Evolutionary conservation across 805 yeast genomes (phyloP), one percentile per base, ranked within the genome.

Genomic region (Candida ulmi): DNA sequence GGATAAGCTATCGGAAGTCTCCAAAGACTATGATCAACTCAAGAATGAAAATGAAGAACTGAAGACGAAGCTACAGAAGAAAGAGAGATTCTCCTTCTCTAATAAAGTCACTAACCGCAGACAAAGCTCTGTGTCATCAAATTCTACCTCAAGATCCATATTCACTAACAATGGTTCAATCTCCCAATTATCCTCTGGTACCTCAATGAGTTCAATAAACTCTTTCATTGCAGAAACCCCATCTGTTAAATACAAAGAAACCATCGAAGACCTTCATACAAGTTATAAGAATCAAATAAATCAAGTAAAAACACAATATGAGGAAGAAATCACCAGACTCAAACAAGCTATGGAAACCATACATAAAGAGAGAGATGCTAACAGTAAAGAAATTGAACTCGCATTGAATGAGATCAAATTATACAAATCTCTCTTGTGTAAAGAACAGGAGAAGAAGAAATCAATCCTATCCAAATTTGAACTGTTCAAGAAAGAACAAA

Each of bases 1-100:
- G 28, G 60, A 55, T 33, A 40, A 41, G 33, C 39, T 54, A 17
- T 46, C 46, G 4, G 59, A 53, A n/a, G 41, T 43, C 3, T 30
- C 39, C 6, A 51, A 43, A 32, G 52, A 47, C 29, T 51, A 54
- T 26, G 48, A 47, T 3, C 17, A 23, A 1, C 24, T 55, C 29
- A 50, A 35, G 27, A 38, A 33, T 13, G 51, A 54, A 31, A 52
- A 51, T 17, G 37, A 45, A 8, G 36, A 39, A 8, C 30, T 50
- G 23, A 44, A 37, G 38, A 33, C 30, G 4, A 43, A 25, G 21
- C 30, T 13, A 30, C 35, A n/a, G 33, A 27, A 23, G 11, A 31
- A 31, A 31, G 19, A 31, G 6, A 18, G 40, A 21, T 33, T 40
- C 32, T 40, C 48, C 7, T 15, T 35, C 17, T 37, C 34, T 13